phyloP scores from a whole-genome alignment of 2,329 filamentous ascomycete genomes.

The Exophiala mesophila region DNA sequence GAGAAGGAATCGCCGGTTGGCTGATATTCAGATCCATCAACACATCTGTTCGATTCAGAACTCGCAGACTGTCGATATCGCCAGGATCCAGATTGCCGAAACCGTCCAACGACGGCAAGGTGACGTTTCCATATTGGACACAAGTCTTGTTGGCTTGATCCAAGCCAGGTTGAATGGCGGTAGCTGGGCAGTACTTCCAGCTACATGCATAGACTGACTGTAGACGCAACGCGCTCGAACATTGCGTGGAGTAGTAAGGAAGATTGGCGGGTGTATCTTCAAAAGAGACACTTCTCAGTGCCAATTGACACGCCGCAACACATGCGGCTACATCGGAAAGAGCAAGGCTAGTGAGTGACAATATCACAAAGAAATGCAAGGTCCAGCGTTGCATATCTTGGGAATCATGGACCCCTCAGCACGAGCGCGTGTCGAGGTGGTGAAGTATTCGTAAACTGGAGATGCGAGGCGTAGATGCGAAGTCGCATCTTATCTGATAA shows the following conservation, averaged over 20 bases:
- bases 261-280: not conserved
- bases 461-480: not conserved
- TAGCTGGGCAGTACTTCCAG: not conserved
- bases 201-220: not conserved
- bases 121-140: not conserved
- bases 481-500: not conserved
- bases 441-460: not conserved
- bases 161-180: not conserved
- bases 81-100: not conserved
- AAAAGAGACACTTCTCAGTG: not conserved
- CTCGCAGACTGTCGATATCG: not conserved
- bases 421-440: not conserved
- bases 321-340: not conserved
- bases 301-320: not conserved
- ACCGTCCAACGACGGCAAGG: not conserved
- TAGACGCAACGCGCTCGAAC: not conserved
- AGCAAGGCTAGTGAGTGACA: not conserved
- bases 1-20: not conserved
- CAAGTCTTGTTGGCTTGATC: not conserved
- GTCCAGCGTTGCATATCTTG: too few species aligned
- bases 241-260: not conserved
- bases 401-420: too few species aligned
- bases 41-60: not conserved
- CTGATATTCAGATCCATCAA: not conserved
- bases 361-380: too few species aligned